Percentiles rank a stretch among this genome's conserved stretches.
phyloP scores from a whole-genome alignment of 176 grass and related monocot species.

The Pharus latifolius region DNA sequence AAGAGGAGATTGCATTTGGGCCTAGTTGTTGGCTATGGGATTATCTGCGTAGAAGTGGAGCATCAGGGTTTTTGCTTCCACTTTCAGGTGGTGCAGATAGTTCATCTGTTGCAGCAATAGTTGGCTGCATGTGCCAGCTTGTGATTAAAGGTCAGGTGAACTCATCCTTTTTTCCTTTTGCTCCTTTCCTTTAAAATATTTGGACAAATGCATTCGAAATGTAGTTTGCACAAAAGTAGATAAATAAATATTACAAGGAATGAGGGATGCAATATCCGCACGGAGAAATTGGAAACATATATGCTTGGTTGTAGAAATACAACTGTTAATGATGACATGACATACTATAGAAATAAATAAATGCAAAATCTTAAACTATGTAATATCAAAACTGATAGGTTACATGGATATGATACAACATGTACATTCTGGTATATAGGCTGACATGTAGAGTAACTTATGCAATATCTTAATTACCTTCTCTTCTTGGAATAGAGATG shows the following conservation, averaged over 20 bases:
- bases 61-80: slow-evolving; percentile 95
- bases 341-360: neutral
- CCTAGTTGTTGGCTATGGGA: slow-evolving; percentile 99
- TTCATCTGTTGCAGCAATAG: slow-evolving; percentile 93
- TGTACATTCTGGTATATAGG: too few relatives aligned
- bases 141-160: slow-evolving; percentile 63
- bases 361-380: neutral
- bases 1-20: slow-evolving; percentile 94
- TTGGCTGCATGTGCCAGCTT: slow-evolving; percentile 96
- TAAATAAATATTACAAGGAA: neutral
- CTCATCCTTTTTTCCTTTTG: neutral
- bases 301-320: neutral
- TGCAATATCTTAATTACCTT: neutral
- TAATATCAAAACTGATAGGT: neutral
- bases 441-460: neutral
- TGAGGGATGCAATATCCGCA: neutral
- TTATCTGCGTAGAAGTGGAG: slow-evolving; percentile 88
- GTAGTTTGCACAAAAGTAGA: neutral
- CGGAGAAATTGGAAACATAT: neutral
- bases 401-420: neutral
- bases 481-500: neutral
- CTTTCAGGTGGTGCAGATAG: slow-evolving; percentile 97
- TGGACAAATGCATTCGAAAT: neutral
- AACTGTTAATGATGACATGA: neutral
- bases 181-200: neutral